phyloP scores from a whole-genome alignment of 2,329 filamentous ascomycete species.

The Magnaporthiopsis rhizophila region DNA sequence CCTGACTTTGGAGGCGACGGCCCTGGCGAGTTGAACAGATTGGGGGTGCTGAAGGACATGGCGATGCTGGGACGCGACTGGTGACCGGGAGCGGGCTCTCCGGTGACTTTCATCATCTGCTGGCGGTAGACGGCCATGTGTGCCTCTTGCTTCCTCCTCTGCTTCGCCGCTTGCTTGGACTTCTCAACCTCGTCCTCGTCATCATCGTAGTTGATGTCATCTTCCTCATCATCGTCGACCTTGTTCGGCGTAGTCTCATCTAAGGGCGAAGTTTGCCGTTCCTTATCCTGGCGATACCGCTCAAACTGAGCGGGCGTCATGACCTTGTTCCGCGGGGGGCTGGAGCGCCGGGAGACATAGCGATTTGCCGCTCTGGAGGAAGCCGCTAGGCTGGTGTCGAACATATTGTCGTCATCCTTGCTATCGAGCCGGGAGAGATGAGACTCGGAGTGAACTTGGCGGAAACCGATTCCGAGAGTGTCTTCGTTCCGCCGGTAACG shows the following conservation, averaged over 20 bases:
- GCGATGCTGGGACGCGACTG: constrained; percentile 46
- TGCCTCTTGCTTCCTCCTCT: constrained; percentile 80
- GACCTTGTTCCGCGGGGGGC: constrained; percentile 57
- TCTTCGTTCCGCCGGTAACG: constrained; percentile 34
- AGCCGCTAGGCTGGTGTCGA: constrained; percentile 37
- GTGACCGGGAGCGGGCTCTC: constrained; percentile 49
- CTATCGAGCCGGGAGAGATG: constrained; percentile 22
- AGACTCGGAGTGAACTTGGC: constrained; percentile 22
- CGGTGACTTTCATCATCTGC: constrained; percentile 95
- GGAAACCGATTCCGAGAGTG: constrained; percentile 18
- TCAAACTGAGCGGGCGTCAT: constrained; percentile 91
- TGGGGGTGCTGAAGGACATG: constrained; percentile 55
- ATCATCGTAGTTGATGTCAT: constrained; percentile 59
- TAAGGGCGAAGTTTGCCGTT: constrained; percentile 42
- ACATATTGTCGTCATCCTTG: constrained; percentile 46
- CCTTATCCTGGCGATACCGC: constrained; percentile 67
- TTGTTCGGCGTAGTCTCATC: constrained; percentile 36
- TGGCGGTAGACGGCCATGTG: constrained; percentile 85
- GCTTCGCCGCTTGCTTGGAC: constrained; percentile 62
- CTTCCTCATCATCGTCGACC: constrained; percentile 52
- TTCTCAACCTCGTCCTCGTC: constrained; percentile 76
- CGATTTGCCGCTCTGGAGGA: constrained; percentile 29
- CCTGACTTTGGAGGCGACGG: constrained; percentile 24
- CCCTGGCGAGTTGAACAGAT: constrained; percentile 35
- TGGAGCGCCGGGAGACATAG: constrained; percentile 25